phyloP scores from a whole-genome alignment of 768 basidiomycete genomes.

The Panaeolus cyanescens region DNA sequence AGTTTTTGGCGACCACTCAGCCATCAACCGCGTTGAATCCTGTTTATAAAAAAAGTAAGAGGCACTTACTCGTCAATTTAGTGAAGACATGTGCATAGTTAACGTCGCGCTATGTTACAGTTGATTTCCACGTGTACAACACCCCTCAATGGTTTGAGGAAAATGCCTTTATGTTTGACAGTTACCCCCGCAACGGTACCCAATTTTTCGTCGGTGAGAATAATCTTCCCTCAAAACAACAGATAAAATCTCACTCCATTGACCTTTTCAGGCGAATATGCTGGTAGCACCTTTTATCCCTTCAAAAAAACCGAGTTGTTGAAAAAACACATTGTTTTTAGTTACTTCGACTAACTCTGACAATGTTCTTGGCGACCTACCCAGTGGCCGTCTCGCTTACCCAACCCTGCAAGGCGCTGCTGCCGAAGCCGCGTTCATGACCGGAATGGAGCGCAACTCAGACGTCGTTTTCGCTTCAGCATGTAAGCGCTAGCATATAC shows the following conservation, averaged over 20 bases:
- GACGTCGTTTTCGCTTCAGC: conserved; percentile 60
- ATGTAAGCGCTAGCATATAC: conserved; percentile 25
- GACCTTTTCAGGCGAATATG: conserved; percentile 43
- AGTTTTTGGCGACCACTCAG: conserved; percentile 50
- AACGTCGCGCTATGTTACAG: conserved; percentile 21
- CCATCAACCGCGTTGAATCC: conserved; percentile 44
- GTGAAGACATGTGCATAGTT: neutral
- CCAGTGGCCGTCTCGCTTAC: conserved; percentile 29
- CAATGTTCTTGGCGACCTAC: conserved; percentile 27
- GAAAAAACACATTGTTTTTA: neutral
- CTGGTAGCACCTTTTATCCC: conserved; percentile 23
- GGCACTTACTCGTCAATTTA: no score
- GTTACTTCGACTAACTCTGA: conserved; percentile 34
- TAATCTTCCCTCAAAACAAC: neutral
- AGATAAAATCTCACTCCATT: neutral
- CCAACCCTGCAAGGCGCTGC: conserved; percentile 39
- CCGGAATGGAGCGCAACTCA: conserved; percentile 56
- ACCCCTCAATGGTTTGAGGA: conserved; percentile 47
- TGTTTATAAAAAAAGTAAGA: conserved; percentile 38
- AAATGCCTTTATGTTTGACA: conserved; percentile 53
- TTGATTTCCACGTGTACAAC: conserved; percentile 56
- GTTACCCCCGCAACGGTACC: conserved; percentile 53
- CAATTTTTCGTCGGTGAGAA: conserved; percentile 49
- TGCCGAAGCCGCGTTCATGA: conserved; percentile 64
- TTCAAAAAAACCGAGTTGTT: neutral